phyloP scores from a whole-genome alignment of 768 basidiomycete species.

The Rhodotorula babjevae region DNA sequence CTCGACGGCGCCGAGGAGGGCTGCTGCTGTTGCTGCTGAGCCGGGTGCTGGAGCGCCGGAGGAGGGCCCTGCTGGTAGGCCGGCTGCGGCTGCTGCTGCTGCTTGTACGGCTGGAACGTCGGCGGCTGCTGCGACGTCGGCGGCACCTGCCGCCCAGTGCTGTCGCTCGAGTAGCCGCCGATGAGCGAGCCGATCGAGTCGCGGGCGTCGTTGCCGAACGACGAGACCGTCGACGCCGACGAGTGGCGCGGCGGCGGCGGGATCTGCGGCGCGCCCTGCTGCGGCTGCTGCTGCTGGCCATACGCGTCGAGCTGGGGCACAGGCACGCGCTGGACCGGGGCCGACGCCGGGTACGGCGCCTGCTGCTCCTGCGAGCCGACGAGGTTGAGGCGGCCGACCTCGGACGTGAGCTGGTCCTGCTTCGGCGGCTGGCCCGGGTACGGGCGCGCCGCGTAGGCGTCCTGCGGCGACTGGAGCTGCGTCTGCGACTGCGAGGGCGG shows the following conservation, averaged over 20 bases:
- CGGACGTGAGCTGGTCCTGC: constrained; percentile 25
- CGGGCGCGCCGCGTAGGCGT: constrained; percentile 9
- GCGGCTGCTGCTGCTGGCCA: constrained; percentile 12
- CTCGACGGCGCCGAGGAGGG: constrained; percentile 19
- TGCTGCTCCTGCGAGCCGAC: neutral
- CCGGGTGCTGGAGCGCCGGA: constrained; percentile 3
- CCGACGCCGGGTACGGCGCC: neutral
- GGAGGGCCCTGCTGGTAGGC: neutral
- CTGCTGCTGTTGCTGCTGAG: neutral
- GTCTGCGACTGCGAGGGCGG: constrained; percentile 26
- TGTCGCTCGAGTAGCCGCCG: constrained; percentile 26
- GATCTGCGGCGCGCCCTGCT: constrained; percentile 9
- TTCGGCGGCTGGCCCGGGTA: constrained; percentile 11
- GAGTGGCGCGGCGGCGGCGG: constrained; percentile 34
- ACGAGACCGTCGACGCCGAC: constrained; percentile 29
- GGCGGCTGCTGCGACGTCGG: constrained; percentile 25
- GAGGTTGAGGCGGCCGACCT: constrained; percentile 34
- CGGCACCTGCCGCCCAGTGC: constrained; percentile 17
- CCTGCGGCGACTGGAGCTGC: constrained; percentile 7
- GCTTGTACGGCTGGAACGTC: constrained; percentile 20
- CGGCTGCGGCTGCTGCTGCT: constrained; percentile 12
- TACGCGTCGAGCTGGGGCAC: constrained; percentile 31
- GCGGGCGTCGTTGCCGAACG: constrained; percentile 25
- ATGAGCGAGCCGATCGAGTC: constrained; percentile 37
- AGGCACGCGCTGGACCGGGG: constrained; percentile 24